Evolutionary conservation across 2,329 filamentous ascomycete genomes (phyloP), one percentile per base, ranked within the genome.

Genomic region (Fusarium armeniacum): DNA sequence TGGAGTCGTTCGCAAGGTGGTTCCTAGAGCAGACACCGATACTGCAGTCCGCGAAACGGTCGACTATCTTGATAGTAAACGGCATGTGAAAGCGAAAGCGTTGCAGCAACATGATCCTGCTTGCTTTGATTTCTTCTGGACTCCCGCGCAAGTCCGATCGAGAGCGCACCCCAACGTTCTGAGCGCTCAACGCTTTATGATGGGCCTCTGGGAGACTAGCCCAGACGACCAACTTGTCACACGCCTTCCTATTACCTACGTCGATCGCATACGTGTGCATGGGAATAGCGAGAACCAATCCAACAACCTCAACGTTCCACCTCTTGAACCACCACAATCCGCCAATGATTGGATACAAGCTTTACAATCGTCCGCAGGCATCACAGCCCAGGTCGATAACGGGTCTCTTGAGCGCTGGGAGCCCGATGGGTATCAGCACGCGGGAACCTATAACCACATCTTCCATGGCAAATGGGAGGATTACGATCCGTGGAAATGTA

Each of bases 41-140:
- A 79, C 80, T 28, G 86, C 87, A 76, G 90, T 91, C 72, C 81
- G 83, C 47, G 84, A 89, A 72, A 86, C 88, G 13, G 83, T 86
- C 68, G 81, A 84, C 43, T 92, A 92, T 75, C 73, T 79, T 44
- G 74, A 77, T 22, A 70, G 67, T 57, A 75, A 75, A 50, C 72
- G 71, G 26, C 70, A 74, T 50, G 70, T 77, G 47, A 77, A 76
- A 36, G 65, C 74, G 7, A 51, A 51, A 20, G 49, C 49, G 28
- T 51, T 51, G 6, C 68, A 75, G 13, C 69, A 72, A 26, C 76
- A 78, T 70, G 87, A 90, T 41, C 90, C 90, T 7, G 88, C 90
- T 2, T 91, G 91, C 53, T 92, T 90, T 78, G 90, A 92, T 78
- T 86, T 92, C 73, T 92, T 91, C 80, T 92, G 90, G 90, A 90